These are phyloP conservation scores for Sclerotinia nivalis DNA, from an alignment of 2,329 filamentous ascomycete genomes.

Conservation along the genomic window DNA sequence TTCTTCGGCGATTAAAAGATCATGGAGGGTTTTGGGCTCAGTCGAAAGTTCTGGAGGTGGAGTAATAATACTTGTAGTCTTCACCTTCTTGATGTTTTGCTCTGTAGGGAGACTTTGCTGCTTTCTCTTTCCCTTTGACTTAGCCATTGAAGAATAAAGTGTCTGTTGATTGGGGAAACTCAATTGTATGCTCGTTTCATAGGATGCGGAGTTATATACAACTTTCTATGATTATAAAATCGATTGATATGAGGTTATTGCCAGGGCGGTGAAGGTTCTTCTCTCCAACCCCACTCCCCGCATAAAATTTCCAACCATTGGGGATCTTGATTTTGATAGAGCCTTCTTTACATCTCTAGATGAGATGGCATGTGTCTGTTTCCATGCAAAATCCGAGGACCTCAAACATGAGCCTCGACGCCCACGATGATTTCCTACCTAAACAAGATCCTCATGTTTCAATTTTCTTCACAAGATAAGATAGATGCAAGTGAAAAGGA, in stretches of 20 bases:
- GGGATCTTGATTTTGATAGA: not conserved
- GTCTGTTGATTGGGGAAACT: not conserved
- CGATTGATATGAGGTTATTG: not conserved
- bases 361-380: no score
- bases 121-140: conserved; percentile 50
- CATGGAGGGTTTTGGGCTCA: conserved; percentile 53
- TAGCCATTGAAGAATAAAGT: conserved; percentile 43
- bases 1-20: conserved; percentile 62
- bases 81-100: conserved; percentile 44
- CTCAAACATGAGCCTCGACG: not conserved
- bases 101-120: conserved; percentile 47
- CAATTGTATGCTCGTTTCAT: not conserved
- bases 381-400: no score
- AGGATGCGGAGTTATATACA: not conserved
- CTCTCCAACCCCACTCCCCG: conserved; percentile 1
- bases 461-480: not conserved
- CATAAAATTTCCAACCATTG: not conserved
- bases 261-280: conserved; percentile 4
- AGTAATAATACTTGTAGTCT: conserved; percentile 42
- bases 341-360: no score
- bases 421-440: not conserved
- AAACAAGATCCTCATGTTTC: not conserved
- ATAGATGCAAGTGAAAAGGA: not conserved
- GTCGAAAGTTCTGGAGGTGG: conserved; percentile 43
- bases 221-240: not conserved